Percentiles rank a stretch among this genome's conserved stretches.
These are phyloP conservation scores for Acanthamoeba royreba DNA, from an alignment of 208 protist genomes.

Conservation along the genomic window DNA sequence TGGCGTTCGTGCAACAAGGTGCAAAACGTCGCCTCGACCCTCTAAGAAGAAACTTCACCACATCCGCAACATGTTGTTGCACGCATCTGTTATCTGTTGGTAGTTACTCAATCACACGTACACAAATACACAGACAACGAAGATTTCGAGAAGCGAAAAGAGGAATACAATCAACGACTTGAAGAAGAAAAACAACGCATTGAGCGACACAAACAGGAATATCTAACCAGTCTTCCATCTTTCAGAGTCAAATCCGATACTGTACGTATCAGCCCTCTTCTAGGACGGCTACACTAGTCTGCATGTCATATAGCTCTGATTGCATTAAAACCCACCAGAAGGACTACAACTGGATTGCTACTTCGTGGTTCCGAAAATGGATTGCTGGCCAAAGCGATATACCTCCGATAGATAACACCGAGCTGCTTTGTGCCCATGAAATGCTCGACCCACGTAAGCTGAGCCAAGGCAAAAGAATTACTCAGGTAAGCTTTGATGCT, in stretches of 20 bases:
- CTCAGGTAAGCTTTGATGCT: too few species aligned
- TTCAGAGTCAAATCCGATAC: neutral
- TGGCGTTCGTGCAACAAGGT: neutral
- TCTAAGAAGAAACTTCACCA: too few species aligned
- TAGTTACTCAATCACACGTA: neutral
- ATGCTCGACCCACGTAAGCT: conserved; percentile 2
- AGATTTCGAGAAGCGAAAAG: neutral
- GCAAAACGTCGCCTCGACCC: too few species aligned
- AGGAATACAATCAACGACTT: neutral
- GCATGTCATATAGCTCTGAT: too few species aligned
- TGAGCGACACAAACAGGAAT: neutral
- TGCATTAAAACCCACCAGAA: neutral
- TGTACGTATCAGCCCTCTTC: neutral
- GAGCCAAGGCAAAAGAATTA: neutral
- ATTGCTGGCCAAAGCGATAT: neutral
- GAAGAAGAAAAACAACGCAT: neutral
- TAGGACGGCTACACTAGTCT: too few species aligned
- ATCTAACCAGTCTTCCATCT: neutral
- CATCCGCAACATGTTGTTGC: too few species aligned
- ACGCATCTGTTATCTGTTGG: neutral
- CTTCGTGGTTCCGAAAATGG: neutral
- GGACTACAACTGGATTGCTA: conserved; percentile 30
- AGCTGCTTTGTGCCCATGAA: conserved; percentile 19
- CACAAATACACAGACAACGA: neutral
- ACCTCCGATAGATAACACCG: neutral